Base-by-base conservation (phyloP, 352 stramenopile species). In the Phytophthora meadii region DNA sequence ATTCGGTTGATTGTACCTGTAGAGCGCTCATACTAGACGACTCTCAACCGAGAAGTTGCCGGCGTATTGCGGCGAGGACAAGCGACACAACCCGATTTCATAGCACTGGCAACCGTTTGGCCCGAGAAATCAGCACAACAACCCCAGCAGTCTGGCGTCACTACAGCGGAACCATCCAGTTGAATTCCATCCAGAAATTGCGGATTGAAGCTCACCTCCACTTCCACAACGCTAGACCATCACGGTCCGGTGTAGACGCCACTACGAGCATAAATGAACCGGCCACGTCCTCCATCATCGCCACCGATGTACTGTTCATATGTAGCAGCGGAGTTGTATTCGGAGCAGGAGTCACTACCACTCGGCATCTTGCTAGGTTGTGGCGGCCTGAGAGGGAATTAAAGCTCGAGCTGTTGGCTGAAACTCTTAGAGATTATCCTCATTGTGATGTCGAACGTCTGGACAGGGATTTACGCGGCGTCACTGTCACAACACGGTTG, bases 151-250 rank as follows among this genome's bases (percentile, higher is more conserved):
- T 25, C 4, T 14, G 49, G 50, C 1, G 68, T 62, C 1, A 41
- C n/a, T 7, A 70, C 37, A 1, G 61, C 24, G 4, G 76, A 48
- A 8, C 55, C 68, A 45, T 86, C 76, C 8, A 88, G 17, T 5
- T 42, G 54, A 28, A 88, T 64, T 17, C 48, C 44, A 5, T 59
- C 54, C 0, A 89, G 32, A 12, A 75, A 77, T 11, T 52, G 22
- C 2, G 78, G 72, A 22, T 81, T 58, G 32, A 84, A 70, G 10
- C 39, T 53, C 6, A 74, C 62, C 2, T 57, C 57, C 9, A 86
- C 44, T 47, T 89, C 77, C 25, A 89, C 76, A 4, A 72, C 60
- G 53, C 87, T 78, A 0, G 81, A 89, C 14, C 78, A 41, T 86
- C 81, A 8, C 22, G 30, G 22, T 89, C 81, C 0, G 80, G 62